Evolutionary conservation across 208 protist species (phyloP), one percentile per base, ranked within the genome.

Genomic region (Crithidia brevicula): DNA sequence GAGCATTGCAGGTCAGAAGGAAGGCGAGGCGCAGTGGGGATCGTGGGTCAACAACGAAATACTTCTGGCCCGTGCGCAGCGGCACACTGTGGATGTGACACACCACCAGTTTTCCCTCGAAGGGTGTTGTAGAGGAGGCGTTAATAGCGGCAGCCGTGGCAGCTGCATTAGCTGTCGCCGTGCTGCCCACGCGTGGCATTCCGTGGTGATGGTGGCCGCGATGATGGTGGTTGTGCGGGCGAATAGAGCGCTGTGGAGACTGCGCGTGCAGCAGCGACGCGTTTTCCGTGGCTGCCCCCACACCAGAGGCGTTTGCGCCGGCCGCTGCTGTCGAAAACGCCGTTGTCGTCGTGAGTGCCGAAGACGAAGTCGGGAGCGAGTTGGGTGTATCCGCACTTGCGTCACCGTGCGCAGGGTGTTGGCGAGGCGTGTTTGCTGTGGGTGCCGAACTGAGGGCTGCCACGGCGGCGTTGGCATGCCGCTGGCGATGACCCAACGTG

Each of bases 11-110:
- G 15, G 65, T 68, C 20, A 94, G 76, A 8, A 94, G 54, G 68
- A 96, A 91, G 15, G 81, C 83, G 9, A 96, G 63, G 7, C 89
- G 88, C 53, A 93, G 75, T 30, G 83, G 82, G 18, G 88, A 94
- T 40, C 81, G 78, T 36, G 88, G 83, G 58, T 94, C 91, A 10
- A 92, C 88, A 16, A 94, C 85, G 50, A 96, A 82, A 58, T 85
- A 86, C 62, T 79, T 83, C 59, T 94, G 79, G 1, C 83, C 84
- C 10, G 67, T 75, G 46, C 60, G 76, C 16, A 76, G 73, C 0
- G 81, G 65, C 7, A 94, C 85, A 38, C 72, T 79, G 69, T 93
- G 83, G 6, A 96, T 73, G 46, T 91, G 79, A 51, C 82, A 96
- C 4, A 91, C 84, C 7, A 89, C 75, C 22, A 96, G 58, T 27